Evolutionary conservation across 106 monocot species (phyloP).

Genomic region (Dioscorea alata): DNA sequence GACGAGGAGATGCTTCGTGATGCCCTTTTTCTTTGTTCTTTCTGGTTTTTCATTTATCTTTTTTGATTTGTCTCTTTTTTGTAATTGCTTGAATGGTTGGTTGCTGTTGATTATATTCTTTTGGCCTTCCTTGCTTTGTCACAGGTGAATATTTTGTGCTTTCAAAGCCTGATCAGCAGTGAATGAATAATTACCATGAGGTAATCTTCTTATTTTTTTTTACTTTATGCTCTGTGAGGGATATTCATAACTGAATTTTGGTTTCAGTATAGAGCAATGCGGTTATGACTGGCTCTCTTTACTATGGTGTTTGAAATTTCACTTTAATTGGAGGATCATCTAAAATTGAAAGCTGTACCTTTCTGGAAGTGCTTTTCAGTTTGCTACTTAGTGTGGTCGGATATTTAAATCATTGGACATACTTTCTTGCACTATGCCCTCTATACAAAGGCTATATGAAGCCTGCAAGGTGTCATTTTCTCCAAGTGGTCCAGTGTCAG

Average conservation of each 20-base stretch:
- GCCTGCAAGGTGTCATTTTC: slow-evolving; percentile 58
- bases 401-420: background rate
- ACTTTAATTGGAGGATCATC: background rate
- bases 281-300: background rate
- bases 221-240: background rate
- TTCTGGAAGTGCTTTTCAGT: background rate
- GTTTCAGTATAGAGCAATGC: background rate
- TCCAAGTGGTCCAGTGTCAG: slow-evolving; percentile 47
- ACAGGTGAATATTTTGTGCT: background rate
- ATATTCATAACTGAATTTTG: background rate
- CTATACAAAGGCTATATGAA: slow-evolving; percentile 47
- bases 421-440: slow-evolving; percentile 36
- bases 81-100: no score
- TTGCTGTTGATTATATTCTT: background rate
- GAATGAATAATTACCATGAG: background rate
- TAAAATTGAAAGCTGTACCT: background rate
- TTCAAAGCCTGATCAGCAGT: background rate
- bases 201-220: background rate
- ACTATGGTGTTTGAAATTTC: background rate
- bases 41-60: no score
- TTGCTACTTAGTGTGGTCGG: background rate
- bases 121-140: background rate
- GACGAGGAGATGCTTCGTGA: no score
- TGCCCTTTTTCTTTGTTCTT: no score
- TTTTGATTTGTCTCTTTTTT: no score